Evolutionary conservation across 1,139 yeast species (phyloP).

Genomic region (Spathaspora sp.): DNA sequence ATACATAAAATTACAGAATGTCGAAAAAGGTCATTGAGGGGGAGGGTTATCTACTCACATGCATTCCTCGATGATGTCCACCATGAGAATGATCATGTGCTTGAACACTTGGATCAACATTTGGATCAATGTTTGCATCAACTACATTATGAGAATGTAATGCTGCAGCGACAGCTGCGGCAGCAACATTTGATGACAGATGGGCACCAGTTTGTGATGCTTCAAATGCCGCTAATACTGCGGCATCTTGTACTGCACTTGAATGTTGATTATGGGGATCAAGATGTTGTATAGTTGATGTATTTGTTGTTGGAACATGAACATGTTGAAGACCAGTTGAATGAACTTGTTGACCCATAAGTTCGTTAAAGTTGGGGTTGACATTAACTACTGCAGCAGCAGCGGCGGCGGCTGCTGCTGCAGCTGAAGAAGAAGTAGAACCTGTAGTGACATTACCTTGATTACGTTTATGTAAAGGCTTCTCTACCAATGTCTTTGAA

Average conservation of each 20-base stretch:
- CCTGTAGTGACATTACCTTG: conserved; percentile 11
- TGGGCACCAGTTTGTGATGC: conserved; percentile 19
- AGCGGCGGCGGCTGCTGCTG: not conserved
- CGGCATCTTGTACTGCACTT: conserved; percentile 41
- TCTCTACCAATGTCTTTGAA: conserved; percentile 46
- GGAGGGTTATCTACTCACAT: not conserved
- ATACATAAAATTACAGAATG: not conserved
- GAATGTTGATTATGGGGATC: conserved; percentile 20
- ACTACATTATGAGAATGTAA: conserved; percentile 30
- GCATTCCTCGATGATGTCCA: conserved; percentile 9
- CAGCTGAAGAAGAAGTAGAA: not conserved
- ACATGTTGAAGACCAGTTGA: conserved; percentile 4
- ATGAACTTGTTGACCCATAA: conserved; percentile 7
- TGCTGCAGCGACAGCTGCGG: conserved; percentile 29
- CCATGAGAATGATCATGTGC: conserved; percentile 43
- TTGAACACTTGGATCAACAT: conserved; percentile 46
- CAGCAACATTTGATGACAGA: conserved; percentile 26
- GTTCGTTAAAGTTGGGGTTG: not conserved
- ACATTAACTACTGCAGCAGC: not conserved
- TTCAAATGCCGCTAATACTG: conserved; percentile 49
- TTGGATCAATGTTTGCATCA: conserved; percentile 45
- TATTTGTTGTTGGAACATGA: conserved; percentile 14
- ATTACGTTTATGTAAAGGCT: conserved; percentile 38
- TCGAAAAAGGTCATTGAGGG: too few species aligned
- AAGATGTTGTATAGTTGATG: conserved; percentile 14